Percentiles rank a stretch among this genome's conserved stretches.
Evolutionary conservation across 768 basidiomycete genomes (phyloP).

Genomic region (Kwoniella bestiolae): DNA sequence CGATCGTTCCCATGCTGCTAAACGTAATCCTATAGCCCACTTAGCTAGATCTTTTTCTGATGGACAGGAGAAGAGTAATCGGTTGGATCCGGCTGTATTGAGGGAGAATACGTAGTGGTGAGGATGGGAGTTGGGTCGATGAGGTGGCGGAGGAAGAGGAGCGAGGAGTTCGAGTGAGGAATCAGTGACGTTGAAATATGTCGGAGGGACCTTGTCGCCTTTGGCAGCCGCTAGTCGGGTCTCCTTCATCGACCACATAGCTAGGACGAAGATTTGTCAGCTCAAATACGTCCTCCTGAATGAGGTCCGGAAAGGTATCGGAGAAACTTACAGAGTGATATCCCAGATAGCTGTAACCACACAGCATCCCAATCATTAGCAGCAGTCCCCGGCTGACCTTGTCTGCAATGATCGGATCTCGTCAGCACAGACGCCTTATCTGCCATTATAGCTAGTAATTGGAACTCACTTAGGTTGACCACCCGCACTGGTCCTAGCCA

Average conservation of each 20-base stretch:
- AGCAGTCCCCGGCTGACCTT: slow-evolving; percentile 55
- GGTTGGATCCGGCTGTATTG: slow-evolving; percentile 91
- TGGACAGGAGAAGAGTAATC: slow-evolving; percentile 85
- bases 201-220: slow-evolving; percentile 58
- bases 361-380: slow-evolving; percentile 58
- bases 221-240: slow-evolving; percentile 55
- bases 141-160: slow-evolving; percentile 56
- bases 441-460: not conserved
- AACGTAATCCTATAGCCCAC: slow-evolving; percentile 90
- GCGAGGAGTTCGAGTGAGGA: slow-evolving; percentile 56
- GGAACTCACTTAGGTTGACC: slow-evolving; percentile 52
- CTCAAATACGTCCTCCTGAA: not conserved
- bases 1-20: slow-evolving; percentile 92
- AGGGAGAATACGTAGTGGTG: slow-evolving; percentile 75
- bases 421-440: not conserved
- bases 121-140: slow-evolving; percentile 52
- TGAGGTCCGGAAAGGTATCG: not conserved
- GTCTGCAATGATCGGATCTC: slow-evolving; percentile 8
- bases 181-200: slow-evolving; percentile 57
- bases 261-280: slow-evolving; percentile 19
- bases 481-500: slow-evolving; percentile 55
- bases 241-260: slow-evolving; percentile 59
- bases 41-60: slow-evolving; percentile 70
- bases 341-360: slow-evolving; percentile 58
- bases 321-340: slow-evolving; percentile 51